Evolutionary conservation across 2,329 filamentous ascomycete species (phyloP), one percentile per base, ranked within the genome.

Genomic region (Aureobasidium sp.): DNA sequence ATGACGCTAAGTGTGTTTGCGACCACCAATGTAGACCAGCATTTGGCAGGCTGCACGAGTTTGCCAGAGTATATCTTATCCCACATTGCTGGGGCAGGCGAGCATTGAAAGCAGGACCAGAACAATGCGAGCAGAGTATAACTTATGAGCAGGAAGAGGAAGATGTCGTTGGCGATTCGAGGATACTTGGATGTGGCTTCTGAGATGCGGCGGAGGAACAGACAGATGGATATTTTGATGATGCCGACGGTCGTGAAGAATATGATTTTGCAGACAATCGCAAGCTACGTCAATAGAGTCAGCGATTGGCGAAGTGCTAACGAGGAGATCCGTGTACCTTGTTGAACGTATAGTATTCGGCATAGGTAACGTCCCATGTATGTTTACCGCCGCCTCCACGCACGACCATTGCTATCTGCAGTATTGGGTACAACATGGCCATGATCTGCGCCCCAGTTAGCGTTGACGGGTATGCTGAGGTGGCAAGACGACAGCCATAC

Each of bases 241-340:
- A 59, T 59, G 44, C 56, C 56, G 44, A 59, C 56, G 20, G 56
- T 59, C 4, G 56, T 59, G 44, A 59, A 59, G 39, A 59, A 59
- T 9, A 59, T 49, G 12, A 59, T 59, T 11, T 59, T 59, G 56
- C 56, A 59, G 42, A 59, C 42, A 9, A 59, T 49, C 7, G 42
- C 56, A 11, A 59, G 56, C 56, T 59, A n/a, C 3, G 5, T 9
- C 27, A 20, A 1, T 2, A 25, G 6, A n/a, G 25, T 57, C 39
- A 57, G 53, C 8, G 5, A 29, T 41, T 8, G 15, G 14, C 5
- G 11, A 15, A 9, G 5, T 41, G 11, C 41, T 17, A 8, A 29
- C 7, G 8, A 34, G 27, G 14, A 15, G 29, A 48, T 7, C 11
- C 27, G 15, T 31, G 11, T 15, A 59, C 56, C 42, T 47, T 49